phyloP scores from a whole-genome alignment of 2,329 filamentous ascomycete genomes.

The Fusarium armeniacum region DNA sequence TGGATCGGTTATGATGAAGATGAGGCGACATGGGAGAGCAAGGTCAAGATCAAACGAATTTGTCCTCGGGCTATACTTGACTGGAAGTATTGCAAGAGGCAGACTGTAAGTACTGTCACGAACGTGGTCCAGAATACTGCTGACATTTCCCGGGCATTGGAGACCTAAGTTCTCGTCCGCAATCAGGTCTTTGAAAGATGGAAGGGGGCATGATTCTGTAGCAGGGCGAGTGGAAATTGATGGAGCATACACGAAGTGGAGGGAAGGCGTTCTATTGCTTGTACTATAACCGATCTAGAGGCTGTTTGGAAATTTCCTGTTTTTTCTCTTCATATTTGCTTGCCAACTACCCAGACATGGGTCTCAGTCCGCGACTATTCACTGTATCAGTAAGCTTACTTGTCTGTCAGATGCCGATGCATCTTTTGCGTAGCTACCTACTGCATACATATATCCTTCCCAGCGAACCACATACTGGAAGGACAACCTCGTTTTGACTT shows the following conservation, averaged over 20 bases:
- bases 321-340: neutral
- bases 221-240: neutral
- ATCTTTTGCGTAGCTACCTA: neutral
- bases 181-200: neutral
- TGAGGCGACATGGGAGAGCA: neutral
- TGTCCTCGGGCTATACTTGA: neutral
- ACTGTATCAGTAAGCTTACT: neutral
- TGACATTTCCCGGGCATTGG: neutral
- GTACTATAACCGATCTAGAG: accelerated
- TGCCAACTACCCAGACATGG: neutral
- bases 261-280: neutral
- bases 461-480: neutral
- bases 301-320: neutral
- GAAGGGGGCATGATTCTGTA: neutral
- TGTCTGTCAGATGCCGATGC: neutral
- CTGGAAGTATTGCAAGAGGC: neutral
- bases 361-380: accelerated
- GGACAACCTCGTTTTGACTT: neutral
- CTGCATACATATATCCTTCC: accelerated
- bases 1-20: neutral
- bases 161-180: neutral
- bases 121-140: neutral
- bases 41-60: neutral
- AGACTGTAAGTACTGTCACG: too few relatives aligned
- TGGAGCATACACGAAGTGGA: neutral